These are phyloP conservation scores for Solanum stenotomum DNA, from an alignment of 257 asterid species.

Conservation along the genomic window DNA sequence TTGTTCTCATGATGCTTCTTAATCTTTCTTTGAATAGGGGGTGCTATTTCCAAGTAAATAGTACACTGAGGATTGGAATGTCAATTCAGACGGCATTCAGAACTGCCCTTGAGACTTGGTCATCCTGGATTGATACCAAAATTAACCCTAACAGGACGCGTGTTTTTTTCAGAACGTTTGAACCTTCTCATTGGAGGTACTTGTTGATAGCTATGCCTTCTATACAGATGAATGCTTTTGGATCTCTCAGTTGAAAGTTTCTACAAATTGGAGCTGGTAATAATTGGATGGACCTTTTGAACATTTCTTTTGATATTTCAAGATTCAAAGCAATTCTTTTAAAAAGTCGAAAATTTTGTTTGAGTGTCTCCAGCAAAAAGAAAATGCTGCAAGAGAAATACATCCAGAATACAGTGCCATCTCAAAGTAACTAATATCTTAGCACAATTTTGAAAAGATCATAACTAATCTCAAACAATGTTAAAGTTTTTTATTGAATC, in stretches of 20 bases:
- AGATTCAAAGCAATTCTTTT: neutral
- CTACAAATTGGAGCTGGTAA: neutral
- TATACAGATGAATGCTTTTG: neutral
- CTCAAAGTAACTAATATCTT: neutral
- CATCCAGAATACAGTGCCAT: neutral
- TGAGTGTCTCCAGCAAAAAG: neutral
- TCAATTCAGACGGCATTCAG: conserved; percentile 46
- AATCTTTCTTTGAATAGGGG: conserved; percentile 47
- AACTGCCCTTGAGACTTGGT: conserved; percentile 61
- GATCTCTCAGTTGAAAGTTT: neutral
- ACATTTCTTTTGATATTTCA: neutral
- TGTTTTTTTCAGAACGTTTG: conserved; percentile 65
- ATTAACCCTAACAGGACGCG: conserved; percentile 22
- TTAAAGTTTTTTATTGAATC: neutral
- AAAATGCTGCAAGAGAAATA: neutral
- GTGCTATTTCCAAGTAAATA: conserved; percentile 63
- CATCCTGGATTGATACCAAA: conserved; percentile 57
- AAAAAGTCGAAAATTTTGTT: neutral
- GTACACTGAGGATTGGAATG: conserved; percentile 48
- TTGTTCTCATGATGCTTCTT: conserved; percentile 1
- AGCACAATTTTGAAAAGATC: neutral
- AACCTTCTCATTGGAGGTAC: conserved; percentile 88
- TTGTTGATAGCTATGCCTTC: neutral
- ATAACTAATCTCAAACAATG: neutral
- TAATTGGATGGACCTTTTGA: neutral